phyloP scores from a whole-genome alignment of 768 basidiomycete species.

The Termitomyces sp. region DNA sequence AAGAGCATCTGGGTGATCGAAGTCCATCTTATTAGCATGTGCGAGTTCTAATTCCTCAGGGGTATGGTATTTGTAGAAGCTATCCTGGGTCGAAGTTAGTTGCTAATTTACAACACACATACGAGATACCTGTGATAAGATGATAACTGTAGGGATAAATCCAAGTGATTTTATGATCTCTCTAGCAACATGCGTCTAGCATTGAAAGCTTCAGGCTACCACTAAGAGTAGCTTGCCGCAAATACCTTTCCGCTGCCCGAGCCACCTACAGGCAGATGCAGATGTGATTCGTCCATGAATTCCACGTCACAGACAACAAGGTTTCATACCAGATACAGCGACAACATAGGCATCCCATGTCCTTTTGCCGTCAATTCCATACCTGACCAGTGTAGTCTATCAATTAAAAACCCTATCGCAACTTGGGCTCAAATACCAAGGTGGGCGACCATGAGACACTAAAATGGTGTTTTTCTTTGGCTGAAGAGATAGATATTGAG shows the following conservation, averaged over 20 bases:
- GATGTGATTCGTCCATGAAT: not conserved
- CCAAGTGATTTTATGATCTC: conserved; percentile 77
- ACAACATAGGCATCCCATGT: conserved; percentile 78
- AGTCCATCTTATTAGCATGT: conserved; percentile 73
- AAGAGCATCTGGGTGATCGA: conserved; percentile 91
- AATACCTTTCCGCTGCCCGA: conserved; percentile 83
- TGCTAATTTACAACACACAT: not conserved
- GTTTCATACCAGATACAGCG: conserved; percentile 66
- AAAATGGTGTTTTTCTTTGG: conserved; percentile 70
- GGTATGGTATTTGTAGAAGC: conserved; percentile 83
- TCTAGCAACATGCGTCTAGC: conserved; percentile 78
- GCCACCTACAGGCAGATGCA: conserved; percentile 43
- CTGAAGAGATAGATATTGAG: conserved; percentile 26
- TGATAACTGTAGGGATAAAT: conserved; percentile 84
- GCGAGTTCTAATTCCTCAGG: conserved; percentile 81
- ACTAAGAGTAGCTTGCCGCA: conserved; percentile 7
- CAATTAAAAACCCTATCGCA: conserved; percentile 5
- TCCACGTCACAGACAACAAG: not conserved
- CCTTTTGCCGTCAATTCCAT: conserved; percentile 66
- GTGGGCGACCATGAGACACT: conserved; percentile 80
- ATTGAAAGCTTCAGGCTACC: conserved; percentile 1
- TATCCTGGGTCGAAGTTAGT: conserved; percentile 55
- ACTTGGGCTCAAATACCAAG: conserved; percentile 46
- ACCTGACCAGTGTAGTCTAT: conserved; percentile 41
- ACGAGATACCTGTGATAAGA: conserved; percentile 70